Base-by-base conservation (phyloP, 805 yeast genomes). In the Ogataea neopini region DNA sequence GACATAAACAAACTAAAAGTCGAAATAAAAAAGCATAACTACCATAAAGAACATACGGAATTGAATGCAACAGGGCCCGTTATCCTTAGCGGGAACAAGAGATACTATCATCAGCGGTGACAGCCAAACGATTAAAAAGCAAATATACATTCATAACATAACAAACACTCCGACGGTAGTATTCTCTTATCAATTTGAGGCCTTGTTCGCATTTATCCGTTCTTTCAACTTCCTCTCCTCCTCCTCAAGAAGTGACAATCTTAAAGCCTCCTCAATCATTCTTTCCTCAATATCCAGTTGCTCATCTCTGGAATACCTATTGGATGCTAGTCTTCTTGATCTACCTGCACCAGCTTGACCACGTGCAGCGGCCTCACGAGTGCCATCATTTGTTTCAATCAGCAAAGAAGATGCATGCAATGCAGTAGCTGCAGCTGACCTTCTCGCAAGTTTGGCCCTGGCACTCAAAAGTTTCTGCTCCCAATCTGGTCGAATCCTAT, bases 361-460 rank as follows among this genome's bases (percentile, higher is more conserved):
- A 11, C 44, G 18, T 19, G 15, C 47, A 22, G 37, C 22, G 3
- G 39, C n/a, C 6, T 39, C 41, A 15, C 28, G 22, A 13, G 42
- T 14, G 6, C 44, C 35, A 18, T 40, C 51, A 10, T 43, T 41
- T 11, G 42, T 23, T 9, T 68, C 72, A 13, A 84, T 72, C 26
- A 89, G 62, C 58, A 88, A 76, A 47, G 90, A 89, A 10, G 95
- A 82, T 2, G 96, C 91, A 67, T 92, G 98, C 33, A 92, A 79
- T 0, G 96, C 96, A 28, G 88, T 88, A 0, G 98, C 98, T 11
- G 96, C 88, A 0, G 97, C 97, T 0, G 97, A 84, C 59, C 89
- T 77, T 48, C 96, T 77, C 0, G 96, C 96, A 29, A 89, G 69
- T 54, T 83, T 83, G 49, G 83, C 76, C 43, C 91, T 77, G 4